phyloP scores from a whole-genome alignment of 116 monocot species.

The Dioscorea cayenensis region DNA sequence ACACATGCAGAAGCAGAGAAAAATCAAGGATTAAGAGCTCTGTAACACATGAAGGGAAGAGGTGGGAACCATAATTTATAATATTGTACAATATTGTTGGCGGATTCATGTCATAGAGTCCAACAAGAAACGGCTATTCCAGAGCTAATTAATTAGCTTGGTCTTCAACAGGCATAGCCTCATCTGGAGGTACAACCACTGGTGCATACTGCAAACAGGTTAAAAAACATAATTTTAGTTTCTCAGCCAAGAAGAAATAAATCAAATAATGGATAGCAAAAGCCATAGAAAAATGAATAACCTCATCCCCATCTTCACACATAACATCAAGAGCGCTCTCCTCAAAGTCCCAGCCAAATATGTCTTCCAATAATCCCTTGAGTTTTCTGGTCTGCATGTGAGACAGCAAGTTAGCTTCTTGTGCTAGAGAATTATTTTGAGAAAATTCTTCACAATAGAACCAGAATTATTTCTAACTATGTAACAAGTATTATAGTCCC shows the following conservation, averaged over 20 bases:
- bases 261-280: neutral
- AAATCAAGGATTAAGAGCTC: too few species aligned
- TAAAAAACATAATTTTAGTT: neutral
- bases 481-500: too few species aligned
- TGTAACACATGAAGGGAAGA: too few species aligned
- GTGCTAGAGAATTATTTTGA: too few species aligned
- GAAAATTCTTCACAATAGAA: too few species aligned
- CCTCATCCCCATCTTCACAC: conserved; percentile 60
- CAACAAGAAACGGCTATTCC: too few species aligned
- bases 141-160: neutral
- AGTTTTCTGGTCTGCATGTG: conserved; percentile 63
- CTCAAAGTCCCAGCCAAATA: conserved; percentile 67
- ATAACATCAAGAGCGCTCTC: conserved; percentile 19
- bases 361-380: conserved; percentile 45
- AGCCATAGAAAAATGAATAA: neutral
- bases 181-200: conserved; percentile 12
- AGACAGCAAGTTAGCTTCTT: neutral
- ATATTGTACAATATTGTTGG: too few species aligned
- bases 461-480: too few species aligned
- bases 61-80: too few species aligned
- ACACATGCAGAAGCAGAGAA: too few species aligned
- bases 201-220: conserved; percentile 9
- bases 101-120: too few species aligned
- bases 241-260: neutral
- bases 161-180: conserved; percentile 1